Evolutionary conservation across 1,139 yeast species (phyloP).

Genomic region (Geotrichum aggregatum): DNA sequence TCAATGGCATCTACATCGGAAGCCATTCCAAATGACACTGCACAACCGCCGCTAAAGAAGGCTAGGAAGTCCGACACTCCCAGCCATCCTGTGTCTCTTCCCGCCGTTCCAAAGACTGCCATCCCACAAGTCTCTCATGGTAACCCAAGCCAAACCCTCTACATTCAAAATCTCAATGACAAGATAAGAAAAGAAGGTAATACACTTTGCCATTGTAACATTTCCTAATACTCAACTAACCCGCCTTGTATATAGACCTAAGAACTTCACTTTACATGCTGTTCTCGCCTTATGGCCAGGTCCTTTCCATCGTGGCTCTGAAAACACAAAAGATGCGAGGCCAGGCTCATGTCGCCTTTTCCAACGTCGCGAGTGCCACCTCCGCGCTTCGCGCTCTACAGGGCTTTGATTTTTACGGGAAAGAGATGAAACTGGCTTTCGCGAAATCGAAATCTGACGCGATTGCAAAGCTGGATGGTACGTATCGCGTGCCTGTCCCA

Average conservation of each 20-base stretch:
- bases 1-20: too few species aligned
- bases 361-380: slow-evolving; percentile 49
- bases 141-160: slow-evolving; percentile 50
- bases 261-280: slow-evolving; percentile 56
- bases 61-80: neutral
- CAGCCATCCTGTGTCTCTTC: neutral
- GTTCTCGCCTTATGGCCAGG: slow-evolving; percentile 65
- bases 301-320: slow-evolving; percentile 52
- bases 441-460: slow-evolving; percentile 41
- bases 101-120: neutral
- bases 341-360: slow-evolving; percentile 68
- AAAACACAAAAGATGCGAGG: slow-evolving; percentile 57
- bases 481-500: slow-evolving; percentile 24
- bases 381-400: slow-evolving; percentile 52
- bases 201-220: neutral
- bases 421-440: slow-evolving; percentile 48
- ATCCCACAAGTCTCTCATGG: slow-evolving; percentile 20
- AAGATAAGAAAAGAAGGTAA: slow-evolving; percentile 43
- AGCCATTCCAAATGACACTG: neutral
- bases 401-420: slow-evolving; percentile 53
- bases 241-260: slow-evolving; percentile 38
- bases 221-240: neutral
- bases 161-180: slow-evolving; percentile 63
- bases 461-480: slow-evolving; percentile 36
- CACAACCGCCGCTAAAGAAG: slow-evolving; percentile 5